phyloP scores from a whole-genome alignment of 2,329 filamentous ascomycete species.

The Xylaria hypoxylon region DNA sequence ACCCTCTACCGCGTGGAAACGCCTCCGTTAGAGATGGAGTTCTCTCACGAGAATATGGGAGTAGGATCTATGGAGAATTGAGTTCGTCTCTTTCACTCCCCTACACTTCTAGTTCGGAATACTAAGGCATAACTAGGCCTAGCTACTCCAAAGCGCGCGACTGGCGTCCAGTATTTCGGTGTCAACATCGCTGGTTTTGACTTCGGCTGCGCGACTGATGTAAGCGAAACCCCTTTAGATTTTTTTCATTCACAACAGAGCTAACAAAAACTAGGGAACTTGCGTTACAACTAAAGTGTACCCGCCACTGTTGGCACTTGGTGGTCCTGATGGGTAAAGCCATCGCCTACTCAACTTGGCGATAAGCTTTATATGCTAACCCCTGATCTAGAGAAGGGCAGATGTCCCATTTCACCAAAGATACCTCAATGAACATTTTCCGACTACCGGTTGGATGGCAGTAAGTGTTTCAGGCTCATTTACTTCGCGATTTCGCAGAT shows the following conservation, averaged over 20 bases:
- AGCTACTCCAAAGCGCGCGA: conserved; percentile 17
- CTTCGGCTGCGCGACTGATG: conserved; percentile 41
- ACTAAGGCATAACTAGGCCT: conserved; percentile 1
- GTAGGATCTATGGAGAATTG: neutral
- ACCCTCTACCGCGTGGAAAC: neutral
- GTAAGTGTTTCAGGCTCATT: conserved; percentile 42
- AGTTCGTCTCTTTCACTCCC: neutral
- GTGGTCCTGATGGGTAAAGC: conserved; percentile 40
- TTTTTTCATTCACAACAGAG: neutral
- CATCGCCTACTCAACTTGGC: neutral
- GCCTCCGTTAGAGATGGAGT: neutral
- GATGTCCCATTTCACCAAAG: conserved; percentile 67
- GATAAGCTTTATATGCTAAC: conserved; percentile 2
- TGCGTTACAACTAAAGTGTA: conserved; percentile 29
- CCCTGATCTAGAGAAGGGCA: conserved; percentile 53
- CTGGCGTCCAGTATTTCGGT: conserved; percentile 43
- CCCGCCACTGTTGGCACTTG: conserved; percentile 36
- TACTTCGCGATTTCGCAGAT: neutral
- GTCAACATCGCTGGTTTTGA: conserved; percentile 46
- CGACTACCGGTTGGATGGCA: conserved; percentile 64
- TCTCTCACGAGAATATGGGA: neutral
- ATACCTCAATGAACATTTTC: conserved; percentile 67
- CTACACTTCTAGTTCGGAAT: neutral
- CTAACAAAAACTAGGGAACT: conserved; percentile 33
- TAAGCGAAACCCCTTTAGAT: conserved; percentile 7